Percentiles rank a stretch among this genome's conserved stretches.
phyloP scores from a whole-genome alignment of 2,329 filamentous ascomycete genomes.

The Aspergillus versicolor region DNA sequence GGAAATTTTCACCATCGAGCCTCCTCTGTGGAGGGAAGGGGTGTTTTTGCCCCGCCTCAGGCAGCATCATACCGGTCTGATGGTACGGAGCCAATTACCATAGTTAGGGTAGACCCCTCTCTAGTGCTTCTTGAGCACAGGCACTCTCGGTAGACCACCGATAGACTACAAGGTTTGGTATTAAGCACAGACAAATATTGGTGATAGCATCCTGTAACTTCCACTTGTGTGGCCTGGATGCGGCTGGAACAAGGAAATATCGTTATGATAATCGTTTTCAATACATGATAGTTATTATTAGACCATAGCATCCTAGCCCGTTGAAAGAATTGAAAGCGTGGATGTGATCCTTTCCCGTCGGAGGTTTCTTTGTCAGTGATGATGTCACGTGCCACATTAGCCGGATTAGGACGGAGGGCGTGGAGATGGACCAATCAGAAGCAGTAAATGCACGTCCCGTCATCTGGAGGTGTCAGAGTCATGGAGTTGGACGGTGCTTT shows the following conservation, averaged over 20 bases:
- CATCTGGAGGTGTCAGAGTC: not conserved
- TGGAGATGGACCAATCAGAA: not conserved
- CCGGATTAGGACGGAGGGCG: not conserved
- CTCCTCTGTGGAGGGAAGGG: not conserved
- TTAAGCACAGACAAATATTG: too few species aligned
- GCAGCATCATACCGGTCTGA: not conserved
- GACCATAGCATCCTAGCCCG: not conserved
- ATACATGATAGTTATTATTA: not conserved
- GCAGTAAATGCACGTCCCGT: not conserved
- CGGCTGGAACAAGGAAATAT: not conserved
- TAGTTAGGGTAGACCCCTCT: not conserved
- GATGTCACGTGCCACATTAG: not conserved
- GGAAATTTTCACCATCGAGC: constrained; percentile 9
- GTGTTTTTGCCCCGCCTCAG: not conserved
- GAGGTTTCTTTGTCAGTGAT: not conserved
- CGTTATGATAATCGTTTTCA: not conserved
- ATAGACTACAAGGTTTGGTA: not conserved
- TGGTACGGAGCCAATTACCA: not conserved
- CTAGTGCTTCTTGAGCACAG: not conserved
- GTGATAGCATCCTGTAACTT: not conserved
- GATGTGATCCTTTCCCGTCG: not conserved
- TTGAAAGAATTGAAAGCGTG: not conserved
- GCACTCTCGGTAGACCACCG: not conserved
- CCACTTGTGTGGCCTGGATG: not conserved
- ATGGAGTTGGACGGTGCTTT: not conserved